A percentile compares a stretch with the other conserved stretches of the same genome.
Evolutionary conservation across 1,284 basidiomycete species (phyloP).

Genomic region (Ustilago esculenta): DNA sequence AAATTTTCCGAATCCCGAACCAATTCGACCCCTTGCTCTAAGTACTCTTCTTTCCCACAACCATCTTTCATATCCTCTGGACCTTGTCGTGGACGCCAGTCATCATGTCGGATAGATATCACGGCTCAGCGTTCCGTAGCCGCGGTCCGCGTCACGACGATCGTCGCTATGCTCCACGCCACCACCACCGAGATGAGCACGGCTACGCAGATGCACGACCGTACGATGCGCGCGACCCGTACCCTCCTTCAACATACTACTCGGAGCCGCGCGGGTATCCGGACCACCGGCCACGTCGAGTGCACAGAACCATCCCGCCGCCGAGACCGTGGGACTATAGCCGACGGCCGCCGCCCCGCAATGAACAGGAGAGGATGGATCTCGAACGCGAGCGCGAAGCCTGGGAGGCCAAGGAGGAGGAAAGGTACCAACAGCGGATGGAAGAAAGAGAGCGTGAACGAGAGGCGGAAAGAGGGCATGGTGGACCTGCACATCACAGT

Average conservation of each 20-base stretch:
- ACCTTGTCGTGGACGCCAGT: neutral
- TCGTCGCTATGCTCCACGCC: slow-evolving; percentile 13
- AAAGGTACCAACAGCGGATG: slow-evolving; percentile 34
- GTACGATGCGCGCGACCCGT: slow-evolving; percentile 18
- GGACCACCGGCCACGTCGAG: slow-evolving; percentile 13
- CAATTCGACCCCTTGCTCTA: neutral
- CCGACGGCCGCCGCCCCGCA: slow-evolving; percentile 31
- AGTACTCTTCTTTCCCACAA: neutral
- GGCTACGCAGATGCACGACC: slow-evolving; percentile 7
- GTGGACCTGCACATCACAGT: slow-evolving; percentile 2
- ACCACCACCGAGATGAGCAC: slow-evolving; percentile 18
- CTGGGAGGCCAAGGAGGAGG: slow-evolving; percentile 40
- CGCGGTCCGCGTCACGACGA: slow-evolving; percentile 18
- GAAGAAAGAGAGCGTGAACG: slow-evolving; percentile 28
- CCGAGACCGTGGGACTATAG: slow-evolving; percentile 42
- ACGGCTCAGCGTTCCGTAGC: slow-evolving; percentile 24
- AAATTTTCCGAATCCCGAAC: slow-evolving; percentile 12
- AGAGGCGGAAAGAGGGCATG: slow-evolving; percentile 11
- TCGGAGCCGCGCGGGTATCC: slow-evolving; percentile 12
- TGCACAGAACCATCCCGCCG: slow-evolving; percentile 34
- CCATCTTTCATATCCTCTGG: neutral
- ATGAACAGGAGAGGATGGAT: slow-evolving; percentile 25
- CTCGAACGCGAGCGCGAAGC: slow-evolving; percentile 32
- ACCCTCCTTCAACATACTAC: slow-evolving; percentile 24
- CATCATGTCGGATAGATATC: slow-evolving; percentile 33